Conservation (phyloP, 805 yeast genomes). For the Kodamaea neixiangensis region DNA sequence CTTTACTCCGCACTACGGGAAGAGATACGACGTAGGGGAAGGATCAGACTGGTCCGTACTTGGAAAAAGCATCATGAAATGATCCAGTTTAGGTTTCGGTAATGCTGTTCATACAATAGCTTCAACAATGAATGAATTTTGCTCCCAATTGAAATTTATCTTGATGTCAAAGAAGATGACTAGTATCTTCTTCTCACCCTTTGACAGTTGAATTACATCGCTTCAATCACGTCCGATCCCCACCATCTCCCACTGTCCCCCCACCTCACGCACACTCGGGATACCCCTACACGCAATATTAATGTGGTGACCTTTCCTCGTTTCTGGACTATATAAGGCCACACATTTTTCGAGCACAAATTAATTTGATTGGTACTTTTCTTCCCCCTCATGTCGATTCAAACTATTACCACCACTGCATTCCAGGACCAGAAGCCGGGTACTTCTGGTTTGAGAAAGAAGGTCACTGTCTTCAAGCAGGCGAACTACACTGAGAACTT, state of each 20-base stretch:
- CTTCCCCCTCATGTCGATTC: conserved; percentile 12
- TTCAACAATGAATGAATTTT: too few relatives aligned
- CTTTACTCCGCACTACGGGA: neutral
- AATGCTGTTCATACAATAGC: too few relatives aligned
- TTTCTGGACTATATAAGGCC: neutral
- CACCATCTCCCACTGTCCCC: neutral
- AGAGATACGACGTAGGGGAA: neutral
- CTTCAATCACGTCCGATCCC: too few relatives aligned
- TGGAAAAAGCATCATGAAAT: neutral
- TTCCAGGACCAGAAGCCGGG: conserved; percentile 96
- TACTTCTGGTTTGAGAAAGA: conserved; percentile 94
- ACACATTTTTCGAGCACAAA: neutral
- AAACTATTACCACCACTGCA: conserved; percentile 61
- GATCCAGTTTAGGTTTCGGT: neutral
- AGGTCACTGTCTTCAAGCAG: conserved; percentile 80
- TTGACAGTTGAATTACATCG: neutral
- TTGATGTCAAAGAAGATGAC: neutral
- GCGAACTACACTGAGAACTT: conserved; percentile 88
- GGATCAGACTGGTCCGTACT: neutral
- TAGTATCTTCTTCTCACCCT: neutral
- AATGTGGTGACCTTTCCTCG: neutral
- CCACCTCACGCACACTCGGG: neutral
- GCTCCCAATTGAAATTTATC: neutral
- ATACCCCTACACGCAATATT: neutral
- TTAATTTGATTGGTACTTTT: neutral